A percentile compares a stretch with the other conserved stretches of the same genome.
These are phyloP conservation scores for Kodamaea laetipori DNA, from an alignment of 805 yeast genomes.

Conservation along the genomic window DNA sequence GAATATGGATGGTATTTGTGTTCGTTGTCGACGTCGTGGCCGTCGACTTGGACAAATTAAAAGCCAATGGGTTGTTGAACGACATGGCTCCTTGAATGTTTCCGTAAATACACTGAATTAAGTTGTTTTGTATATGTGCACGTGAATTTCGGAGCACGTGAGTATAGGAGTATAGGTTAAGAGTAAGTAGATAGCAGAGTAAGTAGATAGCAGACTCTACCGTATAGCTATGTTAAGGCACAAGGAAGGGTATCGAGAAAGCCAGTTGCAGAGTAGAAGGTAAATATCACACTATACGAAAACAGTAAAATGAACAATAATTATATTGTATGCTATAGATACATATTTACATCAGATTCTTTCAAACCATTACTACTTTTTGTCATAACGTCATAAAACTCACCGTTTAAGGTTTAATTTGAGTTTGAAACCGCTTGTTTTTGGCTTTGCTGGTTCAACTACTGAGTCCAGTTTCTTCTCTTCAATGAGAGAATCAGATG, in stretches of 20 bases:
- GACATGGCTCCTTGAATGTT: constrained; percentile 22
- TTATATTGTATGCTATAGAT: constrained; percentile 2
- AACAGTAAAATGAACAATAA: background rate
- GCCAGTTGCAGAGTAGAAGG: no score
- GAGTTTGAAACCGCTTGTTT: constrained; percentile 17
- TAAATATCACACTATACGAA: no score
- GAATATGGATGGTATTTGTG: constrained; percentile 27
- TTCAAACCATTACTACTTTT: background rate
- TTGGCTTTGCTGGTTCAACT: constrained; percentile 10
- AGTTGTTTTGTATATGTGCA: background rate
- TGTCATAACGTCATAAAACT: constrained; percentile 10
- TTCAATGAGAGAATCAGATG: no score
- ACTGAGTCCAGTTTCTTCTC: background rate
- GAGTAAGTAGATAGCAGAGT: no score
- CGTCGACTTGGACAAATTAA: constrained; percentile 40
- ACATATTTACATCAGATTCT: constrained; percentile 10
- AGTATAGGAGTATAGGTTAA: no score
- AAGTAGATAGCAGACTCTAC: no score
- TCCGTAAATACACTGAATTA: background rate
- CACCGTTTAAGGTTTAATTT: constrained; percentile 19
- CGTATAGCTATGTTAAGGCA: no score
- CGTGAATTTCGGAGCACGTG: background rate
- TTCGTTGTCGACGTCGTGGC: constrained; percentile 47
- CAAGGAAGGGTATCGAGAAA: no score
- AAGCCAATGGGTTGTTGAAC: constrained; percentile 31